phyloP scores from a whole-genome alignment of 192 early-diverging fungal species.

The Chytriomyces sp. region DNA sequence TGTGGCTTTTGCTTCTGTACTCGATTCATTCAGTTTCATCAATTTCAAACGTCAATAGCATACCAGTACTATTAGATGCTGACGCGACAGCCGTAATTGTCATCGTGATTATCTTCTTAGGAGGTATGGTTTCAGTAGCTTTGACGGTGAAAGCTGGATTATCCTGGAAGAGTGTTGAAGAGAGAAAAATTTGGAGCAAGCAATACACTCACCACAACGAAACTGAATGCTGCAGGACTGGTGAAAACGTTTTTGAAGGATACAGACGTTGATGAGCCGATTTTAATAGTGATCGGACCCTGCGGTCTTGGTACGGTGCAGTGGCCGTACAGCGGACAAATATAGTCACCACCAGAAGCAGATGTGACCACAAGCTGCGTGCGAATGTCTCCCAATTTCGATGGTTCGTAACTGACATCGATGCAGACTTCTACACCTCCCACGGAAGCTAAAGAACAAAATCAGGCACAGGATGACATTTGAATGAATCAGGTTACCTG shows the following conservation, averaged over 20 bases:
- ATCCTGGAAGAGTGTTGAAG: constrained; percentile 40
- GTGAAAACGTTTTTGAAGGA: constrained; percentile 66
- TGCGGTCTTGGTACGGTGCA: constrained; percentile 58
- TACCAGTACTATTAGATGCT: constrained; percentile 11
- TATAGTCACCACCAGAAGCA: constrained; percentile 58
- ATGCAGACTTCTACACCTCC: constrained; percentile 55
- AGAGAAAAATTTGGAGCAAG: not conserved
- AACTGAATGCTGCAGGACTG: constrained; percentile 48
- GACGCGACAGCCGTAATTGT: constrained; percentile 46
- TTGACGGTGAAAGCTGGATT: constrained; percentile 62
- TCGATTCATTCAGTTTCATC: not conserved
- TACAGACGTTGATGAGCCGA: constrained; percentile 44
- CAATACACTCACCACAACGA: constrained; percentile 46
- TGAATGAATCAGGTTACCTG: constrained; percentile 43
- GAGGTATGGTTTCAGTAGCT: constrained; percentile 48
- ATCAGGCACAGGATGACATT: constrained; percentile 3
- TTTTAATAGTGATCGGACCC: constrained; percentile 59
- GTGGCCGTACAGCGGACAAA: constrained; percentile 60
- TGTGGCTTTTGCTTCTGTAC: constrained; percentile 23
- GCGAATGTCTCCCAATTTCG: constrained; percentile 57
- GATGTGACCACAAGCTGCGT: constrained; percentile 56
- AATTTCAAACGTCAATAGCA: not conserved
- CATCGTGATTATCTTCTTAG: constrained; percentile 58
- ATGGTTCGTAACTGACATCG: constrained; percentile 64
- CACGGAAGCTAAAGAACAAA: constrained; percentile 35